phyloP scores from a whole-genome alignment of 106 monocot species.

The Acorus calamus region DNA sequence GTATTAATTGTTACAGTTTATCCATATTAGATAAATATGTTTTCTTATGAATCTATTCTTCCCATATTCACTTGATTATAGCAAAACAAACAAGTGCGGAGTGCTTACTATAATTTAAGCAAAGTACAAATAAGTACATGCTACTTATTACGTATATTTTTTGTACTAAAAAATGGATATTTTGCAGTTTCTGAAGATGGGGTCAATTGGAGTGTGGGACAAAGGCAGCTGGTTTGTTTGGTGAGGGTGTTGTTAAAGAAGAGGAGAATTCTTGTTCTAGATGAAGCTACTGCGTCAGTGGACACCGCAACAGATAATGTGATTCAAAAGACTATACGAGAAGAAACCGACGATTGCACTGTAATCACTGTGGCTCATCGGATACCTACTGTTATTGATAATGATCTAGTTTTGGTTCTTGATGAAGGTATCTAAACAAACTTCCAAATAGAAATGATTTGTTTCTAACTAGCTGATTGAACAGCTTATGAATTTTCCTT shows the following conservation, averaged over 20 bases:
- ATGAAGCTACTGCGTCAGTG: conserved; percentile 92
- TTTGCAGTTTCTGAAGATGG: conserved; percentile 78
- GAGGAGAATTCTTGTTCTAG: conserved; percentile 69
- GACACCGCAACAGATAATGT: conserved; percentile 81
- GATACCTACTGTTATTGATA: conserved; percentile 71
- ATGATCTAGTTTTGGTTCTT: conserved; percentile 76
- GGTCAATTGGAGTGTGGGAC: conserved; percentile 82
- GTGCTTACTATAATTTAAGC: too few relatives aligned
- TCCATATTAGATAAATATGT: too few relatives aligned
- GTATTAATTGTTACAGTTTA: too few relatives aligned
- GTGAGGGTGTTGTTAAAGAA: conserved; percentile 70
- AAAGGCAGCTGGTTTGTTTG: conserved; percentile 73
- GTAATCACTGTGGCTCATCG: conserved; percentile 80
- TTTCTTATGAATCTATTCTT: too few relatives aligned
- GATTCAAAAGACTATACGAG: conserved; percentile 67
- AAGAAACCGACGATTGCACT: conserved; percentile 57
- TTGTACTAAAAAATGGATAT: neutral
- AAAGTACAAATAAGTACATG: too few relatives aligned
- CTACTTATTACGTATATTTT: too few relatives aligned
- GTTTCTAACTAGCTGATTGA: too few relatives aligned
- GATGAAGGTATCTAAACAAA: conserved; percentile 45
- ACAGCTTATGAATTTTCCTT: neutral
- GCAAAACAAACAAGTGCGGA: too few relatives aligned
- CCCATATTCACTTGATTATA: too few relatives aligned
- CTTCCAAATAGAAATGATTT: too few relatives aligned